Base-by-base conservation (phyloP, 1,284 basidiomycete genomes). In the Irpex sp. region DNA sequence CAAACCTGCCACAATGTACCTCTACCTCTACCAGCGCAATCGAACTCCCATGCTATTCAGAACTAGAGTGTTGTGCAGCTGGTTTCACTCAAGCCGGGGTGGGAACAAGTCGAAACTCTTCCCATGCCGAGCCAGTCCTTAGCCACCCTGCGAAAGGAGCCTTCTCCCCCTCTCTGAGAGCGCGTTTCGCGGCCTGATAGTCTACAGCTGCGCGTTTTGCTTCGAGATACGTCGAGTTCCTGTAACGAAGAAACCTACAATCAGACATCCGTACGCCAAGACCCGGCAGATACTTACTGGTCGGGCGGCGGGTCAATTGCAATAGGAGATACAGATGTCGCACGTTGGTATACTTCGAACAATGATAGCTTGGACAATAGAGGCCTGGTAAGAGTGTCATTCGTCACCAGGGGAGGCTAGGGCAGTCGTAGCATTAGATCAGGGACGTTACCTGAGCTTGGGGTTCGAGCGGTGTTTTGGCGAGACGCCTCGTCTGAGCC, bases 401-500 rank as follows among this genome's bases (percentile, higher is more conserved):
- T 21, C 26, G 3, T 26, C 48, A 58, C 36, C 26, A 60, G 26
- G 8, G 19, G 31, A 11, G n/a, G 38, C 49, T 21, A 19, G 49
- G 34, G 51, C 21, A 19, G 17, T 58, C 54, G n/a, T 26, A 19
- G 15, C 51, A 31, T 34, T n/a, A 15, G 17, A n/a, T 34, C 44
- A 38, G 31, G 34, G 6, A 62, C 76, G 40, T 47, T 63, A 89
- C 92, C 87, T 83, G 57, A 84, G 86, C 71, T 86, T 88, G 4
- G 81, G 77, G 47, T 81, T 80, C 62, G 82, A 78, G 26, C 87
- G 81, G 68, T 90, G 85, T 70, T 90, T 93, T 0, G 87, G 83
- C 9, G 89, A 77, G 1, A 91, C 84, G 2, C 92, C 92, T 52
- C 92, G 85, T 68, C 84, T 87, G n/a, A 86, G 75, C 1, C 92